Evolutionary conservation across 805 yeast species (phyloP).

Genomic region (Starmerella geochares): DNA sequence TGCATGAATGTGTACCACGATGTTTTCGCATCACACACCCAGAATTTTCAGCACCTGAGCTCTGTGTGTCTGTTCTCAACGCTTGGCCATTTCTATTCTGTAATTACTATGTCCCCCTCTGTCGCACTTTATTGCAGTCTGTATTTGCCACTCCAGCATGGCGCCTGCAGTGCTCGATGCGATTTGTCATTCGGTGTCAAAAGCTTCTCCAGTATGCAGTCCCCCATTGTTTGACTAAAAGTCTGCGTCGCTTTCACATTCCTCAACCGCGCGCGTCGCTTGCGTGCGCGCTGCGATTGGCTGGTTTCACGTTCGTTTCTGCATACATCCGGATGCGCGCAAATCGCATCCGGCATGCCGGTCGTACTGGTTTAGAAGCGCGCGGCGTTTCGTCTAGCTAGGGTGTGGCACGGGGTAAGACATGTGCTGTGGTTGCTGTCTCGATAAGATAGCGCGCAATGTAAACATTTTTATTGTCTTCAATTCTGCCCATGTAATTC

Average conservation of each 20-base stretch:
- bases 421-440: no score
- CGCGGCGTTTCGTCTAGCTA: neutral
- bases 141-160: neutral
- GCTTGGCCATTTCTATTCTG: no score
- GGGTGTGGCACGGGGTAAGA: neutral
- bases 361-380: neutral
- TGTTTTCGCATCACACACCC: no score
- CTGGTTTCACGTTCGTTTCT: neutral
- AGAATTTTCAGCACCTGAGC: no score
- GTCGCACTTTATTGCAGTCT: no score
- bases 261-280: neutral
- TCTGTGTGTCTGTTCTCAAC: no score
- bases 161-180: neutral
- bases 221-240: neutral
- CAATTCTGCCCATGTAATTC: no score
- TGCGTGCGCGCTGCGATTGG: constrained; percentile 1
- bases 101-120: no score
- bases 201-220: neutral
- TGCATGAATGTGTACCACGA: neutral
- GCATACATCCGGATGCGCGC: neutral
- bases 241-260: neutral
- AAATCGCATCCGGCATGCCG: neutral
- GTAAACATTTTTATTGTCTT: no score
- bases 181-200: neutral
- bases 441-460: no score